These are phyloP conservation scores for Pythium dissimile DNA, from an alignment of 352 stramenopile species.

Conservation along the genomic window DNA sequence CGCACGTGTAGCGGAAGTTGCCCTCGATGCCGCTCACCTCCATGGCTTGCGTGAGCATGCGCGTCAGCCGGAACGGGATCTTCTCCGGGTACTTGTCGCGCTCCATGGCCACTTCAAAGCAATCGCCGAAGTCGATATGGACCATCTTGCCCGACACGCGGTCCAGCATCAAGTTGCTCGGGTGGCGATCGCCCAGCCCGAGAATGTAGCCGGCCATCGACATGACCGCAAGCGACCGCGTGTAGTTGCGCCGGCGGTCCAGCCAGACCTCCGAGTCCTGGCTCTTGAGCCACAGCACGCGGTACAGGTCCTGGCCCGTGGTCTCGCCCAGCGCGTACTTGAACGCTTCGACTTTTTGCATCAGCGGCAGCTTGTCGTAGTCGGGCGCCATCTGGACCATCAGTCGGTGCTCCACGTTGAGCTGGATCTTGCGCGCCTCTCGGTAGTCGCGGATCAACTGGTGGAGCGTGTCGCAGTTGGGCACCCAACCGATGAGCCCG, in stretches of 20 bases:
- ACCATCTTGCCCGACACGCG: conserved; percentile 98
- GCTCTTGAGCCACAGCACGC: conserved; percentile 99
- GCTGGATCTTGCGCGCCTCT: conserved; percentile 89
- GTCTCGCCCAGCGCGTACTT: conserved; percentile 92
- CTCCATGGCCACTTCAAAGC: conserved; percentile 99
- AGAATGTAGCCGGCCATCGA: conserved; percentile 99
- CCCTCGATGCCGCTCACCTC: conserved; percentile 99
- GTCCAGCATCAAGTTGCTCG: conserved; percentile 99
- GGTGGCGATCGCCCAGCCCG: conserved; percentile 99
- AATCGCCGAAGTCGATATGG: conserved; percentile 98
- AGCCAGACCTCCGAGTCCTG: conserved; percentile 99
- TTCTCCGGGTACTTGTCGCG: conserved; percentile 99
- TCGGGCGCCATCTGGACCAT: conserved; percentile 97
- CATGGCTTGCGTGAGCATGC: conserved; percentile 99
- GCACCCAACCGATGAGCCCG: conserved; percentile 99
- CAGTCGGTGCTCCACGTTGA: conserved; percentile 96
- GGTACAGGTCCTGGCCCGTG: conserved; percentile 97
- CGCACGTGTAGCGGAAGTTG: conserved; percentile 98
- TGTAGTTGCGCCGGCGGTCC: conserved; percentile 97
- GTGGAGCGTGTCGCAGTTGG: conserved; percentile 99
- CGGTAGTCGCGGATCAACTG: conserved; percentile 97
- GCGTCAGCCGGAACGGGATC: conserved; percentile 99
- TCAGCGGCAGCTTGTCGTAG: conserved; percentile 98
- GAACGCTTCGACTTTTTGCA: conserved; percentile 99
- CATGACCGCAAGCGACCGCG: conserved; percentile 98